Percentiles rank a stretch among this genome's conserved stretches.
Evolutionary conservation across 176 grass and related monocot species (phyloP).

Genomic region (Lolium perenne): DNA sequence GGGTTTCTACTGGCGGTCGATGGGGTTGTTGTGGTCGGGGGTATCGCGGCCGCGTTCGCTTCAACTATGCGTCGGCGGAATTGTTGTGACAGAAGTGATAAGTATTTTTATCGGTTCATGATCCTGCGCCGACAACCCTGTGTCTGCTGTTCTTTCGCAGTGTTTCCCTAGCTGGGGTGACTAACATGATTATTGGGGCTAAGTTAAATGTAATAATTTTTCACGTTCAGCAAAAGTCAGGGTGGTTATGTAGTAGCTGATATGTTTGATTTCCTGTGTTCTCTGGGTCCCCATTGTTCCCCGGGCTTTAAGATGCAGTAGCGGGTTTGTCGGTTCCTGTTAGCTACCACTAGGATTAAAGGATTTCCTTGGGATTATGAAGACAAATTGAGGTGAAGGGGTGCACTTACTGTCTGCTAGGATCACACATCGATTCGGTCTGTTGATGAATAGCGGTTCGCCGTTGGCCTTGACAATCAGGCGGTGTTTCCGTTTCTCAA

Average conservation of each 20-base stretch:
- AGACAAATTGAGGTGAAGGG: not conserved
- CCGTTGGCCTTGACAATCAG: not conserved
- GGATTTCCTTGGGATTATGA: not conserved
- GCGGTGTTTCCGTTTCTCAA: not conserved
- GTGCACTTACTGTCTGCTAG: not conserved
- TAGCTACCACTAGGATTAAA: not conserved
- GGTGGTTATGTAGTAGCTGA: not conserved
- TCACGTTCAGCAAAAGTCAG: not conserved
- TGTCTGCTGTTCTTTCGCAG: not conserved
- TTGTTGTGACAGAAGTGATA: not conserved
- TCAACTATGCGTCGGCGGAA: not conserved
- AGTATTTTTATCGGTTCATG: not conserved
- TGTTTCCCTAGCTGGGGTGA: not conserved
- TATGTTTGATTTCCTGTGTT: conserved; percentile 2
- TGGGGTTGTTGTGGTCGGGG: not conserved
- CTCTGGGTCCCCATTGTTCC: not conserved
- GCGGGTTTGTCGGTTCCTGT: not conserved
- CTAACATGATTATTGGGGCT: not conserved
- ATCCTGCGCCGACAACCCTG: conserved; percentile 14
- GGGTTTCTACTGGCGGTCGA: not conserved
- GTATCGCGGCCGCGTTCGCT: too few species aligned
- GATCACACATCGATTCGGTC: not conserved
- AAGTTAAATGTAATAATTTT: not conserved
- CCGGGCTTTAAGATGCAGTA: not conserved
- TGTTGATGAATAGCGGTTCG: not conserved